Evolutionary conservation across 1,284 basidiomycete species (phyloP).

Genomic region (Marasmius sp.): DNA sequence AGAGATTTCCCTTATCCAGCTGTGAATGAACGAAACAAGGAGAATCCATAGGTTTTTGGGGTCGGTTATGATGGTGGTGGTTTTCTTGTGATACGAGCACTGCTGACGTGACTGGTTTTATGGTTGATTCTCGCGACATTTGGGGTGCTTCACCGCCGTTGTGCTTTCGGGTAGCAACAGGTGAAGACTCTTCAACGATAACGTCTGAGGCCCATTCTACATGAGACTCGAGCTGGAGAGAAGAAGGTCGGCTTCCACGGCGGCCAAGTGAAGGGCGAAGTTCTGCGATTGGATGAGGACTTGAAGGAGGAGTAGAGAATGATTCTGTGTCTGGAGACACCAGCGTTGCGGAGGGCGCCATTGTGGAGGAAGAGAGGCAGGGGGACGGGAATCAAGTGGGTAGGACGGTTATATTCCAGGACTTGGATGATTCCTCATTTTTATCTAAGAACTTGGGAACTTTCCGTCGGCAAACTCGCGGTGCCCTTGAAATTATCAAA

Average conservation of each 20-base stretch:
- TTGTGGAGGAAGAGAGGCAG: not conserved
- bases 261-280: conserved; percentile 47
- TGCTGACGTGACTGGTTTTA: conserved; percentile 21
- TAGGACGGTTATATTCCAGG: not conserved
- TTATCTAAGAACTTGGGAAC: not conserved
- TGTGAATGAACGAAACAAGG: conserved; percentile 89
- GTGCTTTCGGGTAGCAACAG: conserved; percentile 29
- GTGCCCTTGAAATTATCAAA: not conserved
- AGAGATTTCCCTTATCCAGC: conserved; percentile 75
- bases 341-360: not conserved
- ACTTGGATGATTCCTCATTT: too few relatives aligned
- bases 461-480: not conserved
- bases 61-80: conserved; percentile 28
- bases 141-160: conserved; percentile 18
- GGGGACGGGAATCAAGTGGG: not conserved
- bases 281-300: conserved; percentile 36
- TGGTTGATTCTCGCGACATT: conserved; percentile 22
- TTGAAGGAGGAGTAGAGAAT: conserved; percentile 65
- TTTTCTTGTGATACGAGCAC: conserved; percentile 14
- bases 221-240: conserved; percentile 45
- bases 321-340: conserved; percentile 50
- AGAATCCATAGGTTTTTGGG: conserved; percentile 49
- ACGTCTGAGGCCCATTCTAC: conserved; percentile 49
- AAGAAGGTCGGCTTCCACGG: conserved; percentile 45
- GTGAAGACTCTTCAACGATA: conserved; percentile 44